These are phyloP conservation scores for Penicillium coffeae DNA, from an alignment of 495 filamentous ascomycete genomes.

Conservation along the genomic window DNA sequence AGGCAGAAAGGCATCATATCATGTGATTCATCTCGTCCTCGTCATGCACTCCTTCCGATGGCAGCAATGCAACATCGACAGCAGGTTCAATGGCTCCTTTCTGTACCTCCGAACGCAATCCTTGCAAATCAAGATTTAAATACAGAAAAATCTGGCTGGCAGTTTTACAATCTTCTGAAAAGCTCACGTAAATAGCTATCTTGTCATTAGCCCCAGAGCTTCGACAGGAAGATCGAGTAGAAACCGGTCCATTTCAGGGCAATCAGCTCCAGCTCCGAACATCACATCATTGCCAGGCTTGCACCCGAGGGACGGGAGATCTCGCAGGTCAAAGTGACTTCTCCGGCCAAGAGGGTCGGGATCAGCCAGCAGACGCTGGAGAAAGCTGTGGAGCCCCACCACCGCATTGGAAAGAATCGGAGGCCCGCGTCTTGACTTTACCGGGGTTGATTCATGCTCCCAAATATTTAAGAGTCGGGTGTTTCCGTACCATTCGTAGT, in stretches of 20 bases:
- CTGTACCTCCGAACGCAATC: no score
- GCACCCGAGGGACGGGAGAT: slow-evolving; percentile 42
- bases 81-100: background rate
- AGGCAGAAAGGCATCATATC: slow-evolving; percentile 10
- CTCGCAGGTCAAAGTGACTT: slow-evolving; percentile 31
- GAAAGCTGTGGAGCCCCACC: slow-evolving; percentile 34
- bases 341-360: slow-evolving; percentile 31
- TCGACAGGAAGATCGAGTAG: no score
- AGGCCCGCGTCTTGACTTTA: slow-evolving; percentile 29
- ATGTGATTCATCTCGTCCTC: background rate
- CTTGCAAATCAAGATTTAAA: no score
- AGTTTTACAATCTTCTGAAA: background rate
- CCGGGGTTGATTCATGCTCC: slow-evolving; percentile 15
- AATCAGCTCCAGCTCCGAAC: background rate
- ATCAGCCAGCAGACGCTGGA: slow-evolving; percentile 30
- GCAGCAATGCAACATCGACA: background rate
- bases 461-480: slow-evolving; percentile 30
- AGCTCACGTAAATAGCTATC: background rate
- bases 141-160: background rate
- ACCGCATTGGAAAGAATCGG: slow-evolving; percentile 44
- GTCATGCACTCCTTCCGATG: slow-evolving; percentile 6
- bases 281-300: slow-evolving; percentile 24
- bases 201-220: no score
- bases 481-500: slow-evolving; percentile 18
- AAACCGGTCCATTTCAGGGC: background rate